Percentiles rank a stretch among this genome's conserved stretches.
phyloP scores from a whole-genome alignment of 768 basidiomycete species.

The Russula dissimulans region DNA sequence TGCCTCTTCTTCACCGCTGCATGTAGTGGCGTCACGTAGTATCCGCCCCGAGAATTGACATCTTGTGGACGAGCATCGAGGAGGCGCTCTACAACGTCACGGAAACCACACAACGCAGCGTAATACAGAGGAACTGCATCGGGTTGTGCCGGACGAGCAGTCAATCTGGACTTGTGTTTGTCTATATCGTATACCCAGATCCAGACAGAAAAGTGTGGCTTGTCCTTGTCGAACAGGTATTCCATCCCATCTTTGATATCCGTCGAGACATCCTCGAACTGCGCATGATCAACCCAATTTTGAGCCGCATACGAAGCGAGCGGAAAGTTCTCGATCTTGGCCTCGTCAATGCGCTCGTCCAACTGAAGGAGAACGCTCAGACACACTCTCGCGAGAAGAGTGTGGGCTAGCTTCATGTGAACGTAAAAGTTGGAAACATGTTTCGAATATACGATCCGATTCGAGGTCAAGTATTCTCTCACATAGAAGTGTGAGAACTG shows the following conservation, averaged over 20 bases:
- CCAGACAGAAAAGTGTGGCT: neutral
- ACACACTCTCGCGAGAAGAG: neutral
- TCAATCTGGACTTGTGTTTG: neutral
- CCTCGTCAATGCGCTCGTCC: neutral
- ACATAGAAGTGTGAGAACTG: neutral
- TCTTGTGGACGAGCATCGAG: neutral
- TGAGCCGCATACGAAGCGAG: neutral
- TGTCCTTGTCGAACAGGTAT: neutral
- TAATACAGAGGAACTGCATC: neutral
- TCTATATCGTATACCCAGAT: neutral
- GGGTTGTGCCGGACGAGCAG: neutral
- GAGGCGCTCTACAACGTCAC: neutral
- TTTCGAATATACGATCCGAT: neutral
- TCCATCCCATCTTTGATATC: neutral
- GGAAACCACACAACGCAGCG: neutral
- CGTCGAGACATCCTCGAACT: neutral
- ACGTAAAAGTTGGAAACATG: neutral
- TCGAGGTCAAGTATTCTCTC: neutral
- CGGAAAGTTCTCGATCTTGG: neutral
- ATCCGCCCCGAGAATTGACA: neutral
- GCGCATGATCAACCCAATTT: neutral
- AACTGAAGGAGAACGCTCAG: neutral
- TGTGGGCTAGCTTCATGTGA: neutral
- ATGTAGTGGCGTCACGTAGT: neutral
- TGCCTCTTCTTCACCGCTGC: too few species aligned